Percentiles rank a stretch among this genome's conserved stretches.
Evolutionary conservation across 177 flowering plant genomes (phyloP).

Genomic region (Vitis hybrid): DNA sequence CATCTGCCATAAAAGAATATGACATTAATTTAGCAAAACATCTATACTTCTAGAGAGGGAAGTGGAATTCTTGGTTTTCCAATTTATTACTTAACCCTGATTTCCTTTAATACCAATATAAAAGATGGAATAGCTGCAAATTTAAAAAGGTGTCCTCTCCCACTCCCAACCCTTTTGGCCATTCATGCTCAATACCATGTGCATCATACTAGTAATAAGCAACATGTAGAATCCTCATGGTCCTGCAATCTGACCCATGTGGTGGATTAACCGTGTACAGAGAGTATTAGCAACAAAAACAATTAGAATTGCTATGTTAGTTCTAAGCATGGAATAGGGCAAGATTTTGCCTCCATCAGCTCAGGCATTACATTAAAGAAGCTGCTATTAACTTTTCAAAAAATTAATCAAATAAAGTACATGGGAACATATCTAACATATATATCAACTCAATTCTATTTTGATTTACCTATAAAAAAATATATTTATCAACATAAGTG

Average conservation of each 20-base stretch:
- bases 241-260: neutral
- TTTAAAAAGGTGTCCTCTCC: neutral
- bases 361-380: no score
- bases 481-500: no score
- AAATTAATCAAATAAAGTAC: no score
- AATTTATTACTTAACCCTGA: neutral
- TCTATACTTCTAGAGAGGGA: neutral
- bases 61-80: neutral
- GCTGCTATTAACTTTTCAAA: no score
- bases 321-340: neutral
- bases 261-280: neutral
- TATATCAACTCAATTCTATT: no score
- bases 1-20: constrained; percentile 48
- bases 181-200: neutral
- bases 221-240: neutral
- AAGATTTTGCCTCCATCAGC: no score
- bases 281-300: neutral
- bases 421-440: no score
- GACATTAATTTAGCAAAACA: neutral
- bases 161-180: no score
- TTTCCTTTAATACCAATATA: neutral
- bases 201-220: neutral
- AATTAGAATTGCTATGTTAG: neutral
- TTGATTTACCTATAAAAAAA: no score
- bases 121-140: neutral